Conservation (phyloP, 495 filamentous ascomycete species). For the Bombardia bombarda region DNA sequence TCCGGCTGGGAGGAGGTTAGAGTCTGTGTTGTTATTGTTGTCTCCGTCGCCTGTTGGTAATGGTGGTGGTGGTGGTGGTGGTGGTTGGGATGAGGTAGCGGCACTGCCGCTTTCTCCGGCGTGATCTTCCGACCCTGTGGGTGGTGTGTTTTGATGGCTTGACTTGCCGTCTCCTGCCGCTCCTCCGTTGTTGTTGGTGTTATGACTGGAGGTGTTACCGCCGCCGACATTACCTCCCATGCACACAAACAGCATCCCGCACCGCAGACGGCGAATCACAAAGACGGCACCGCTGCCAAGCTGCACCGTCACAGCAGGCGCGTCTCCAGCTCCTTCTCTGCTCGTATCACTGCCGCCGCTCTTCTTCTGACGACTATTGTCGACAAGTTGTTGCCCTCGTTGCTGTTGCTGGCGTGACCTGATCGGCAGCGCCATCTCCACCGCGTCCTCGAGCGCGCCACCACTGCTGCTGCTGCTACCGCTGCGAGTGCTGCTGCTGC, state of each 20-base stretch:
- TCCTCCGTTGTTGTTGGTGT: neutral
- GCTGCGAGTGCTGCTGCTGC: slow-evolving; percentile 3
- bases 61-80: too few relatives aligned
- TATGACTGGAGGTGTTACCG: neutral
- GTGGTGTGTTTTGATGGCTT: neutral
- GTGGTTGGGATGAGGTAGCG: neutral
- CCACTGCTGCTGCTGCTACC: neutral
- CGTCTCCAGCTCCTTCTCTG: neutral
- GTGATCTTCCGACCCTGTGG: neutral
- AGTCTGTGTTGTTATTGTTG: neutral
- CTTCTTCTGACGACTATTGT: too few relatives aligned
- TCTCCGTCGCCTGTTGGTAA: too few relatives aligned
- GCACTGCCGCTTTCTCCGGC: neutral
- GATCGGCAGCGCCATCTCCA: too few relatives aligned
- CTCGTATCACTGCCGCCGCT: slow-evolving; percentile 1
- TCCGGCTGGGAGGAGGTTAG: neutral
- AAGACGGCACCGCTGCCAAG: slow-evolving; percentile 35
- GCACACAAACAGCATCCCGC: slow-evolving; percentile 46
- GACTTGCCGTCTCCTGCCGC: neutral
- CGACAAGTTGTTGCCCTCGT: too few relatives aligned
- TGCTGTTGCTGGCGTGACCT: neutral
- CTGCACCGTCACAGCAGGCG: slow-evolving; percentile 36
- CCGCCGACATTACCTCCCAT: slow-evolving; percentile 28
- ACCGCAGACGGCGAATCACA: slow-evolving; percentile 36
- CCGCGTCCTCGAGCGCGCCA: neutral